A percentile compares a stretch with the other conserved stretches of the same genome.
Evolutionary conservation across 1,139 yeast species (phyloP).

Genomic region (Candida albicans): DNA sequence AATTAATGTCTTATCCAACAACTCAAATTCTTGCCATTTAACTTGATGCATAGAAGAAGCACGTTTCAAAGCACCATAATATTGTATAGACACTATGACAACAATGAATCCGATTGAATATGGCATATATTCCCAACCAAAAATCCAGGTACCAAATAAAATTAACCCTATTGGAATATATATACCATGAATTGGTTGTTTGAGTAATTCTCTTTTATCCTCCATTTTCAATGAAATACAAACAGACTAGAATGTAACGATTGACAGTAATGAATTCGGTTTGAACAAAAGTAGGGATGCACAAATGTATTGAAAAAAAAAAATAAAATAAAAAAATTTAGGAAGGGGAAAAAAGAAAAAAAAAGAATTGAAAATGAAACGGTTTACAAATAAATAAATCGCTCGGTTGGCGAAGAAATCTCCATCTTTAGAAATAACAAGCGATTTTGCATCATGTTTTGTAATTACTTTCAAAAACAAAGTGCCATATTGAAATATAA

Average conservation of each 20-base stretch:
- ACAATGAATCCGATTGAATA: slow-evolving; percentile 49
- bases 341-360: background rate
- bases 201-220: slow-evolving; percentile 51
- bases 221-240: slow-evolving; percentile 23
- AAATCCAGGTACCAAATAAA: slow-evolving; percentile 58
- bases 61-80: slow-evolving; percentile 48
- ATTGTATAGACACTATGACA: slow-evolving; percentile 46
- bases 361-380: slow-evolving; percentile 2
- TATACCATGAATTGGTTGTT: slow-evolving; percentile 70
- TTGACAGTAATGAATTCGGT: background rate
- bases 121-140: slow-evolving; percentile 52
- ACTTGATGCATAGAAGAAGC: slow-evolving; percentile 48
- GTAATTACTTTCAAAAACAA: too few relatives aligned
- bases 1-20: slow-evolving; percentile 68
- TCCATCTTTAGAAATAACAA: too few relatives aligned
- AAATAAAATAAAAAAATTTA: background rate
- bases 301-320: background rate
- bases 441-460: too few relatives aligned
- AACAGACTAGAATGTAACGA: background rate
- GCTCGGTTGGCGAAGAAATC: background rate
- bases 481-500: too few relatives aligned
- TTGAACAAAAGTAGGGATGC: too few relatives aligned
- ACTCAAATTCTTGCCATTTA: slow-evolving; percentile 64
- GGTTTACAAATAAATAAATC: background rate
- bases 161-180: slow-evolving; percentile 66